Base-by-base conservation (phyloP, 495 filamentous ascomycete genomes). In the Hypoxylon subgilvum region DNA sequence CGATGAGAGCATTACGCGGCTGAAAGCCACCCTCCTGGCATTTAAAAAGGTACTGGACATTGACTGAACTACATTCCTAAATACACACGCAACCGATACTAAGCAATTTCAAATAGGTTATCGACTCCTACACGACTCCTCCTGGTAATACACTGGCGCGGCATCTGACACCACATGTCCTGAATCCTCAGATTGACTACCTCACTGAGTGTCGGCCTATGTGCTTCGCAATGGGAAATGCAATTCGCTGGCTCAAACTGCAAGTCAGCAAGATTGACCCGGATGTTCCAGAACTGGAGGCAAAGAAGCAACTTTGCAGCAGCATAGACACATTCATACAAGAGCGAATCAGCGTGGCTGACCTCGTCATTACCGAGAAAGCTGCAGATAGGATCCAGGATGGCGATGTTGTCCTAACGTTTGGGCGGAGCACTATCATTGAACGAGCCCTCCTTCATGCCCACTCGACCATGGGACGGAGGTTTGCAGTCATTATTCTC, bases 121-220 rank as follows among this genome's bases (percentile, higher is more conserved):
- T 98, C 46, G 84, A 92, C 70, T 86, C 89, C 14, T 98, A 98
- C 66, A 89, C 85, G 16, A 97, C 93, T 0, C 94, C 95, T 10
- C 74, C 84, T 16, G 86, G 86, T 12, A 91, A 86, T 52, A 90
- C 92, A 2, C 81, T 98, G 28, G 84, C 90, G 13, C 88, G 94
- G 10, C 91, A 98, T 76, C 84, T 98, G 61, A 92, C 91, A 19
- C 87, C 88, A n/a, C 91, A 96, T 64, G 84, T 87, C 61, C 82
- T 98, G 52, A 94, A 90, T 52, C 89, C 92, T 52, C 94, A 98
- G 74, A 96, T 98, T 58, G 90, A 91, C 55, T 96, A 93, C 67
- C 85, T 98, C 22, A 89, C 88, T 35, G 91, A 91, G 52, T 96
- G 91, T 67, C 87, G 94, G 4, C 91, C 94, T 8, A 88, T 97